These are phyloP conservation scores for Antrodiella citrinella DNA, from an alignment of 768 basidiomycete genomes.

Conservation along the genomic window DNA sequence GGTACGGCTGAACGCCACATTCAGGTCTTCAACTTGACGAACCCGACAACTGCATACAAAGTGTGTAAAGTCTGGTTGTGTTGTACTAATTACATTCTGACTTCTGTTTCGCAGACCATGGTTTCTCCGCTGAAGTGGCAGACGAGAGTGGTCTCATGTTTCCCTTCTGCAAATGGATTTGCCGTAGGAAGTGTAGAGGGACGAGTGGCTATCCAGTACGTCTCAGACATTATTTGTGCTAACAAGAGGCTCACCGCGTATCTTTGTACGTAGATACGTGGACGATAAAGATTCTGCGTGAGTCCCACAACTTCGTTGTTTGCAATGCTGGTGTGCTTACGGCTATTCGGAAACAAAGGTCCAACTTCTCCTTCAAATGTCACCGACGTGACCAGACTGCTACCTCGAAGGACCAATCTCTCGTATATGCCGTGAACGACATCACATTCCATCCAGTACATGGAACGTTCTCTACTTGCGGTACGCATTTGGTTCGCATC, in stretches of 20 bases:
- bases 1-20: conserved; percentile 92
- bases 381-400: conserved; percentile 30
- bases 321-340: background rate
- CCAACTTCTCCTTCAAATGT: conserved; percentile 57
- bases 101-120: conserved; percentile 45
- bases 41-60: conserved; percentile 74
- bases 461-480: conserved; percentile 41
- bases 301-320: no score
- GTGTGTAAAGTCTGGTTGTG: conserved; percentile 31
- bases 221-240: conserved; percentile 12
- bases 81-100: no score
- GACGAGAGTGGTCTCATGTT: conserved; percentile 80
- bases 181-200: conserved; percentile 86
- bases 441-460: conserved; percentile 47
- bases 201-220: conserved; percentile 92
- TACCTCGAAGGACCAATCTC: conserved; percentile 30
- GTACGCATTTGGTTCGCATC: conserved; percentile 11
- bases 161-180: conserved; percentile 71
- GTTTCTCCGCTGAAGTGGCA: conserved; percentile 90
- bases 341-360: no score
- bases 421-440: conserved; percentile 49
- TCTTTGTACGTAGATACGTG: conserved; percentile 60
- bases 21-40: conserved; percentile 80
- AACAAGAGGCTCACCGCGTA: background rate
- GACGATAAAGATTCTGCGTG: conserved; percentile 76